phyloP scores from a whole-genome alignment of 306 rosid genomes.

The Phaseolus lunatus region DNA sequence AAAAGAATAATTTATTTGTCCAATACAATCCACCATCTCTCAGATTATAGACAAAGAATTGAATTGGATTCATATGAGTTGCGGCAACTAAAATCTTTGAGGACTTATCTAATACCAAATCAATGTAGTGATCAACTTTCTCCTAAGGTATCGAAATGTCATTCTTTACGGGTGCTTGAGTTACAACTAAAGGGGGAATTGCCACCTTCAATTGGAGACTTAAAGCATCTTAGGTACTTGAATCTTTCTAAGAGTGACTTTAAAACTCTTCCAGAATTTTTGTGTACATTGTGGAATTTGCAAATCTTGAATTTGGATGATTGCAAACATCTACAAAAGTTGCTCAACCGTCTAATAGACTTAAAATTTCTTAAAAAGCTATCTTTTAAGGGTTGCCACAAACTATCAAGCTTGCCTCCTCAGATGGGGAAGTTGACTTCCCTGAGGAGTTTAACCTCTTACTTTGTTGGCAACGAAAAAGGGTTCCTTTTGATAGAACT shows the following conservation, averaged over 20 bases:
- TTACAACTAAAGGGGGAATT: fast-evolving
- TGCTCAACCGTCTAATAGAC: not conserved
- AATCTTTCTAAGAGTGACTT: too few relatives aligned
- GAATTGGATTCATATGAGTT: not conserved
- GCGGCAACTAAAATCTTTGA: not conserved
- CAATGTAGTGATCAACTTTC: too few relatives aligned
- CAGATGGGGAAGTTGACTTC: not conserved
- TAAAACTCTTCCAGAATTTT: too few relatives aligned
- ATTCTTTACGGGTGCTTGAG: not conserved
- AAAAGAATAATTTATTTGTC: too few relatives aligned
- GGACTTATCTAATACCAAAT: too few relatives aligned
- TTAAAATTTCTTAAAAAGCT: not conserved
- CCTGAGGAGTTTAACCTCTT: constrained; percentile 15
- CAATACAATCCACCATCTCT: constrained; percentile 42
- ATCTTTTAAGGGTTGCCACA: not conserved
- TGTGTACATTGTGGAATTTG: not conserved
- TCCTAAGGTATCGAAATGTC: not conserved
- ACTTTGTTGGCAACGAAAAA: constrained; percentile 9
- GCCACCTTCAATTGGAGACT: not conserved
- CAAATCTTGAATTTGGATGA: too few relatives aligned
- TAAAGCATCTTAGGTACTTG: too few relatives aligned
- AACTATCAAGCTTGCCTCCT: not conserved
- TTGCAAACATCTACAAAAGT: too few relatives aligned
- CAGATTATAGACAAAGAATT: too few relatives aligned
- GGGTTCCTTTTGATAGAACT: constrained; percentile 44